Base-by-base conservation (phyloP, 139 green algal species). In the Closterium sp. region DNA sequence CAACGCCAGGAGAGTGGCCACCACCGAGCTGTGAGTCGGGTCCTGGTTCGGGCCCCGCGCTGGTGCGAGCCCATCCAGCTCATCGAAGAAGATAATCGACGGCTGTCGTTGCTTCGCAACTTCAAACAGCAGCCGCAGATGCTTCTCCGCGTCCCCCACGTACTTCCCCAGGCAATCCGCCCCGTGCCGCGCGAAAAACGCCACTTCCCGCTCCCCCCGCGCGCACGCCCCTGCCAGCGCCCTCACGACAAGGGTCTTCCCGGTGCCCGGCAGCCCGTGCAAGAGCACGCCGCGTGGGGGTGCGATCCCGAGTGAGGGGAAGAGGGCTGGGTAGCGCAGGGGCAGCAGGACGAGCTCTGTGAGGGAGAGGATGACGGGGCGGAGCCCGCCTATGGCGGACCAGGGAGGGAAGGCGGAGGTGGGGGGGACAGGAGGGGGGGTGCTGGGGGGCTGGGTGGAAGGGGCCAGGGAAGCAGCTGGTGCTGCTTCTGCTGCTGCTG, bases 101-200 rank as follows among this genome's bases (percentile, higher is more conserved):
- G 97, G 97, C 9, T 96, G 94, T 9, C 69, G 34, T 88, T 89
- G 87, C 5, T 91, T 32, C 16, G 96, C 96, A 91, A 97, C 95
- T 36, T 95, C 43, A 38, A 95, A 95, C 9, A 95, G 87, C 85
- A 95, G 89, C 16, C 97, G 90, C 91, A 99, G 95, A 35, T 96
- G 96, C 25, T 96, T 93, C 95, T 99, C 97, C 25, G 97, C 96
- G 55, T 99, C 97, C 1, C 97, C 97, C 21, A 93, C 93, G 84
- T 97, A 98, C 94, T 98, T 98, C 84, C 97, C 91, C 69, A 99
- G 95, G 94, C 97, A 98, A 93, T 99, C 97, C 19, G 97, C 97
- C 1, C 97, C 94, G n/a, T 97, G 97, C 81, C 97, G 93, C 0
- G 95, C 94, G 93, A 98, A 99, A 69, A 98, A 95, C 0, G 97